Evolutionary conservation across 192 early-diverging fungal genomes (phyloP), one percentile per base, ranked within the genome.

Genomic region (Coemansia sp.): DNA sequence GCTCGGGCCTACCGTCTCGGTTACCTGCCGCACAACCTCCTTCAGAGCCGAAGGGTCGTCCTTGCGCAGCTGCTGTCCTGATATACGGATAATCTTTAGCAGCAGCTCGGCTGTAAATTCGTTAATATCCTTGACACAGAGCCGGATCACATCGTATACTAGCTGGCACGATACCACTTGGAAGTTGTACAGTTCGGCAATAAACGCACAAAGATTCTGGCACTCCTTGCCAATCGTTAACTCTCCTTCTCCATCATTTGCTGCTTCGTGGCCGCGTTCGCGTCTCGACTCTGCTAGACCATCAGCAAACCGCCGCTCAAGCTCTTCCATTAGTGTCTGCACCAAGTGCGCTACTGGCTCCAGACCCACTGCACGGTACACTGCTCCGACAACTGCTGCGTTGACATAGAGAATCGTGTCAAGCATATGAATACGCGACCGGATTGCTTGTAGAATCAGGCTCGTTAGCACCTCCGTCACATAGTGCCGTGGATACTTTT

Each of bases 1-100:
- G 5, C 48, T 62, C 14, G 62, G 55, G 19, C 60, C 56, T 21
- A 74, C 76, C n/a, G 65, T 56, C 25, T 83, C 72, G 50, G 62
- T 71, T 22, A 75, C 72, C 56, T 73, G 51, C 12, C 72, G 65
- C 58, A 98, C 90, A 60, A 97, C 93, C 52, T 96, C 93, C 75
- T 96, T 96, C 31, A 99, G 79, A 2, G 91, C 85, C 12, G 87
- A 73, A 19, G 97, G 95, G 70, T 99, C 97, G 83, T 99, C 97
- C 27, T 84, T 71, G 48, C 95, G 86, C 56, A 99, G 82, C 79
- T 96, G 90, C 54, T 85, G 78, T 26, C 96, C 97, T 49, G 85
- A 89, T 16, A 88, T 65, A 47, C 69, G 78, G 30, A 81, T 75
- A 21, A 98, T 69, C 64, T 86, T 88, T 23, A 98, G 83, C 54